Base-by-base conservation (phyloP, 2,329 filamentous ascomycete genomes). In the Simplicillium aogashimaense region DNA sequence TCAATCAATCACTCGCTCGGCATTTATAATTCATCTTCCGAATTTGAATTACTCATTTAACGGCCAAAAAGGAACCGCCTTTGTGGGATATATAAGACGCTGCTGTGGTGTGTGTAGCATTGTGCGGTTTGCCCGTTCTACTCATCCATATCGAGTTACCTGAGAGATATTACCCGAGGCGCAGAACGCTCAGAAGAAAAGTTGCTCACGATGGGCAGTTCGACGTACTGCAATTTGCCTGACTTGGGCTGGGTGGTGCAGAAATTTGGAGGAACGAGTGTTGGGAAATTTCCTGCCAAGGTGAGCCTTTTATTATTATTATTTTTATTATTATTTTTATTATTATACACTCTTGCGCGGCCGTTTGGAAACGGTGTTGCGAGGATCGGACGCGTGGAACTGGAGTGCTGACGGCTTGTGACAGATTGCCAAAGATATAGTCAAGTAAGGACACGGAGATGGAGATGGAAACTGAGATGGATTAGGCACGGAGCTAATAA, bases 181-280 rank as follows among this genome's bases (percentile, higher is more conserved):
- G 12, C 35, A 10, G n/a, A 17, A 4, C 35, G 18, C 10, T 37
- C 17, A 37, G 10, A 25, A 20, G 7, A 37, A 10, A 10, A 10
- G 34, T 14, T 10, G 42, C n/a, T n/a, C n/a, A n/a, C 15, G 33
- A 63, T 62, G 60, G 59, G 54, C 40, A 55, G 53, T 45, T 54
- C 54, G 13, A 50, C 52, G 32, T 47, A 55, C 44, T 53, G 47
- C 48, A 67, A 67, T 49, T 51, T 56, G 37, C 53, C 58, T 40
- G 51, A 53, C 36, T 66, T 69, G 47, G 70, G 71, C 50, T 95
- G 88, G 89, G 73, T 94, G 25, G 84, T 95, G 38, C 88, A 95
- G 61, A 95, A 95, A 64, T 95, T 94, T 61, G 89, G 89, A 46
- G 90, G 90, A 38, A 98, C 90, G 39, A 94, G 86, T 57, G 85